Percentiles rank a stretch among this genome's conserved stretches.
Evolutionary conservation across 306 rosid genomes (phyloP).

Genomic region (Medicago arabica): DNA sequence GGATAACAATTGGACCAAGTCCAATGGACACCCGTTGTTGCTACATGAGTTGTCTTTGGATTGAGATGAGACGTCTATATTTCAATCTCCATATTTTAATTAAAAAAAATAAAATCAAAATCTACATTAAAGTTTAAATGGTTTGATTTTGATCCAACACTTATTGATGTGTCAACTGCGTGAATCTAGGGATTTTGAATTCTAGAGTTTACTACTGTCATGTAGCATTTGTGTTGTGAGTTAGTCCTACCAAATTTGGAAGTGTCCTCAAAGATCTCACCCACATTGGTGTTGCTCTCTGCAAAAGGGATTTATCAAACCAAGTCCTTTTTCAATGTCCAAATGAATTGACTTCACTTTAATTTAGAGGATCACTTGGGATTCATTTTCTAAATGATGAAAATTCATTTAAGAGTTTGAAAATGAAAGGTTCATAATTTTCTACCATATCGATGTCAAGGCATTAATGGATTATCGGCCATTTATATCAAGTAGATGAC

Average conservation of each 20-base stretch:
- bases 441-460: conserved; percentile 31
- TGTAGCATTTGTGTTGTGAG: neutral
- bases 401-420: no score
- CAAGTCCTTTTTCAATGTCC: conserved; percentile 30
- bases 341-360: conserved; percentile 44
- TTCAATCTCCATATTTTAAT: neutral
- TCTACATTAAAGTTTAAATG: neutral
- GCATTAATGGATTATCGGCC: conserved; percentile 39
- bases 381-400: conserved; percentile 23
- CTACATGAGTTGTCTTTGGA: no score
- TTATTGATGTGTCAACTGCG: no score
- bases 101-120: no score
- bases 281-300: conserved; percentile 13
- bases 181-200: neutral
- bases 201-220: neutral
- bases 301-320: conserved; percentile 33
- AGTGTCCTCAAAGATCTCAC: conserved; percentile 31
- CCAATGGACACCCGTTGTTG: no score
- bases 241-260: conserved; percentile 44
- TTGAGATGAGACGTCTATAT: no score
- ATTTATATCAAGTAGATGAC: conserved; percentile 25
- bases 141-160: no score
- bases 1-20: no score
- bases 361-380: conserved; percentile 43
- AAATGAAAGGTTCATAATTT: conserved; percentile 45